Evolutionary conservation across 2,329 filamentous ascomycete genomes (phyloP).

Genomic region (Penicillium sp.): DNA sequence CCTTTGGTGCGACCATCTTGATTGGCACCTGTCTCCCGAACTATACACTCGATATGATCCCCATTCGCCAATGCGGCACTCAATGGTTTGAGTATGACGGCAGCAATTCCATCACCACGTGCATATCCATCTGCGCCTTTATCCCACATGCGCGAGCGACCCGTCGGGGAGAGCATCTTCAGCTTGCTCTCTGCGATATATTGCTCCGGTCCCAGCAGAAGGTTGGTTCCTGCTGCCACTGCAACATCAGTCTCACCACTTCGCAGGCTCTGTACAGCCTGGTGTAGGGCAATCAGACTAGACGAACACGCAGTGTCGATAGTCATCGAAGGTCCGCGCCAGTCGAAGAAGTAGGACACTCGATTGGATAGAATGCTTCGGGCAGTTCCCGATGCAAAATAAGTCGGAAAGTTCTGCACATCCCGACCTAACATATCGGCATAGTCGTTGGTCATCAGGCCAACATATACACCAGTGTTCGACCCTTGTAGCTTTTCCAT

Average conservation of each 20-base stretch:
- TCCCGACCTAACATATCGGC: slow-evolving; percentile 24
- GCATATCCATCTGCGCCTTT: slow-evolving; percentile 51
- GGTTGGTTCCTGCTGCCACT: slow-evolving; percentile 27
- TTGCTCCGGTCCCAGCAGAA: slow-evolving; percentile 32
- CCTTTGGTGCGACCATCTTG: slow-evolving; percentile 39
- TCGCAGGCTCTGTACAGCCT: slow-evolving; percentile 34
- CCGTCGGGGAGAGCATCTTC: slow-evolving; percentile 53
- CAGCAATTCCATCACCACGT: slow-evolving; percentile 54
- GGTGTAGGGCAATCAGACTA: slow-evolving; percentile 40
- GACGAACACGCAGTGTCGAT: slow-evolving; percentile 52
- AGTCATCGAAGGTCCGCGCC: slow-evolving; percentile 43
- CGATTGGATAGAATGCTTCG: slow-evolving; percentile 43
- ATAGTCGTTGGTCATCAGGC: slow-evolving; percentile 32
- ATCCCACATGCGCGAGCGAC: slow-evolving; percentile 53
- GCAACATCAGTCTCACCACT: slow-evolving; percentile 30
- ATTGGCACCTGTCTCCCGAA: slow-evolving; percentile 39
- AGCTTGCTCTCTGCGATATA: slow-evolving; percentile 35
- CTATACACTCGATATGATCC: slow-evolving; percentile 46
- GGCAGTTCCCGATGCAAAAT: slow-evolving; percentile 35
- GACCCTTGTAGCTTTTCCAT: slow-evolving; percentile 28
- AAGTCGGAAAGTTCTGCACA: slow-evolving; percentile 25
- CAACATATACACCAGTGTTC: slow-evolving; percentile 28
- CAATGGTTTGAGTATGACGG: slow-evolving; percentile 54
- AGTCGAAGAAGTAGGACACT: slow-evolving; percentile 41
- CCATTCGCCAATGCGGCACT: slow-evolving; percentile 49